Evolutionary conservation across 345 rosid species (phyloP).

Genomic region (Gossypium anomalum): DNA sequence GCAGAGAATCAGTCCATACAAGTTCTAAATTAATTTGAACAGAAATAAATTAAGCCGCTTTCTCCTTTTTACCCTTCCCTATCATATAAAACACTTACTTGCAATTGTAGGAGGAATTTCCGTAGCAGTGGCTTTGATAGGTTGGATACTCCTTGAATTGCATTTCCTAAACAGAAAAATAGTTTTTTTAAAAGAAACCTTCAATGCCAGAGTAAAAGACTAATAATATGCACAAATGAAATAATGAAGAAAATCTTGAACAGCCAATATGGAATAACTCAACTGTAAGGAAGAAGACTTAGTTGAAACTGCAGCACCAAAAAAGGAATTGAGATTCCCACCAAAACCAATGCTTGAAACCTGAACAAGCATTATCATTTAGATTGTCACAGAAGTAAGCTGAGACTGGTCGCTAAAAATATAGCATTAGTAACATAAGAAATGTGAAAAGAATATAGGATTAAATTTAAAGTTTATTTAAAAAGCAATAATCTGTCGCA

Average conservation of each 20-base stretch:
- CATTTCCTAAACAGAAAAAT: constrained; percentile 34
- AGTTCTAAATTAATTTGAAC: neutral
- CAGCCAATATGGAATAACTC: constrained; percentile 21
- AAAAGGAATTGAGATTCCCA: constrained; percentile 33
- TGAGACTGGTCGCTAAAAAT: neutral
- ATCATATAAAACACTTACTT: constrained; percentile 37
- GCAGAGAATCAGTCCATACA: constrained; percentile 22
- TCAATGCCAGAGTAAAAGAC: neutral
- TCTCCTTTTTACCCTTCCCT: neutral
- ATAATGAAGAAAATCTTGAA: neutral
- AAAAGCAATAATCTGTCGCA: neutral
- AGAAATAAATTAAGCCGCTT: neutral
- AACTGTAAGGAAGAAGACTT: constrained; percentile 51
- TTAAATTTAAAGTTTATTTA: no score
- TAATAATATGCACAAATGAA: neutral
- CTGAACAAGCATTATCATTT: constrained; percentile 17
- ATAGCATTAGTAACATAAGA: neutral
- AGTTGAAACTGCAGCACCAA: constrained; percentile 44
- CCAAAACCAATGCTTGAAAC: constrained; percentile 38
- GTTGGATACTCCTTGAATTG: constrained; percentile 41
- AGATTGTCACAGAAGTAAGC: neutral
- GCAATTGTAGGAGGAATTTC: constrained; percentile 55
- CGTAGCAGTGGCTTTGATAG: constrained; percentile 78
- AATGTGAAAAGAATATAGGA: neutral
- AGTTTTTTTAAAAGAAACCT: neutral